Conservation (phyloP, 83 land plant species). For the Thuja plicata region DNA sequence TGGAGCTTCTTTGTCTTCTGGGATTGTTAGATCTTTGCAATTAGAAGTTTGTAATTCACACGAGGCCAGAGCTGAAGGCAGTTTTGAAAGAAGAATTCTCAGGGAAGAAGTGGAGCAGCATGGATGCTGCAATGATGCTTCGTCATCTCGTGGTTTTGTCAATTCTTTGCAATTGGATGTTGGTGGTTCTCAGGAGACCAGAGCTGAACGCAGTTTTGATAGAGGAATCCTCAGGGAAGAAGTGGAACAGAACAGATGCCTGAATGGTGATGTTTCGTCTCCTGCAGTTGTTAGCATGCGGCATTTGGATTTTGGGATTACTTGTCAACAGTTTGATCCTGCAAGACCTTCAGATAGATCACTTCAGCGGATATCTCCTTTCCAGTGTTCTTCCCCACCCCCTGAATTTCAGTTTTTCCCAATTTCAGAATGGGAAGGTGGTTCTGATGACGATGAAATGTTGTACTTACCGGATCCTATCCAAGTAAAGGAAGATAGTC, state of each 20-base stretch:
- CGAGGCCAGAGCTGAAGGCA: background rate
- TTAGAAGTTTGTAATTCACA: background rate
- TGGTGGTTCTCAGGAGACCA: background rate
- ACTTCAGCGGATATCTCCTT: background rate
- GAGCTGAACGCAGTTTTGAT: background rate
- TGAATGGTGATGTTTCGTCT: background rate
- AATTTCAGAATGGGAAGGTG: background rate
- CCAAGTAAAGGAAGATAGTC: background rate
- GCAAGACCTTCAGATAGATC: background rate
- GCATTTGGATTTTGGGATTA: background rate
- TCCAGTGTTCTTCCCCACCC: background rate
- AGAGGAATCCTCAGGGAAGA: background rate
- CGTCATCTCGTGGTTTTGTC: background rate
- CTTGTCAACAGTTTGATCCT: constrained; percentile 1
- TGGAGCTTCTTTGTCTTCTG: background rate
- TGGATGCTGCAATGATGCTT: background rate
- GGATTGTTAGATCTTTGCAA: background rate
- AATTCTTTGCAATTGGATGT: background rate
- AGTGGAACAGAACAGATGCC: background rate
- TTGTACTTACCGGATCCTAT: background rate
- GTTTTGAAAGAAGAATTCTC: background rate
- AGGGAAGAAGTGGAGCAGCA: background rate
- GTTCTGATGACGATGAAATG: background rate
- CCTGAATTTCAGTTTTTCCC: background rate
- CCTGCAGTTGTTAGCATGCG: background rate